Percentiles rank a stretch among this genome's conserved stretches.
phyloP scores from a whole-genome alignment of 805 yeast species.

The Spathaspora hagerdaliae region DNA sequence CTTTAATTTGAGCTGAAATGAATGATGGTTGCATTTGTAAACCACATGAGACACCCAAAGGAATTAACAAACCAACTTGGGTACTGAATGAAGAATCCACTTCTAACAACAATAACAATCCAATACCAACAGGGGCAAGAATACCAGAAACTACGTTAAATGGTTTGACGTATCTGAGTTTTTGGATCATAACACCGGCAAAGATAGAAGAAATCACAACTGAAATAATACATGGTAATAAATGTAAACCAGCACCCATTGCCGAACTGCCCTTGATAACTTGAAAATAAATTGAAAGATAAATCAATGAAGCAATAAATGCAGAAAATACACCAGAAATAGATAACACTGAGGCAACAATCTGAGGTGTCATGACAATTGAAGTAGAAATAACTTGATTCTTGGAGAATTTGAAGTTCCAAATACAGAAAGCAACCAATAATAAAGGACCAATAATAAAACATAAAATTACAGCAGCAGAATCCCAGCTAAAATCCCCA shows the following conservation, averaged over 20 bases:
- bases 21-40: constrained; percentile 42
- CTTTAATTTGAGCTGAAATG: constrained; percentile 43
- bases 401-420: constrained; percentile 39
- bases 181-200: constrained; percentile 36
- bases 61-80: constrained; percentile 43
- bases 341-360: constrained; percentile 34
- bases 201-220: constrained; percentile 32
- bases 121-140: constrained; percentile 41
- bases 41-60: constrained; percentile 48
- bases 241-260: constrained; percentile 42
- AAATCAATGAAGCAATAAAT: constrained; percentile 31
- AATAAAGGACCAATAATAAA: constrained; percentile 30
- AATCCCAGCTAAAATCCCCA: constrained; percentile 49
- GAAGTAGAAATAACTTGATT: constrained; percentile 44
- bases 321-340: constrained; percentile 28
- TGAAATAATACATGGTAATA: constrained; percentile 41
- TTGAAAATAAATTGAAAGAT: constrained; percentile 44
- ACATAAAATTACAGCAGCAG: constrained; percentile 30
- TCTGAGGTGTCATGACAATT: constrained; percentile 35
- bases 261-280: constrained; percentile 39
- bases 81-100: constrained; percentile 30
- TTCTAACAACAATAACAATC: constrained; percentile 38
- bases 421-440: constrained; percentile 36
- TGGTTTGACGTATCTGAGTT: constrained; percentile 39
- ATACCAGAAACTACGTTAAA: constrained; percentile 25